These are phyloP conservation scores for Citrus australasica DNA, from an alignment of 345 rosid genomes.

Conservation along the genomic window DNA sequence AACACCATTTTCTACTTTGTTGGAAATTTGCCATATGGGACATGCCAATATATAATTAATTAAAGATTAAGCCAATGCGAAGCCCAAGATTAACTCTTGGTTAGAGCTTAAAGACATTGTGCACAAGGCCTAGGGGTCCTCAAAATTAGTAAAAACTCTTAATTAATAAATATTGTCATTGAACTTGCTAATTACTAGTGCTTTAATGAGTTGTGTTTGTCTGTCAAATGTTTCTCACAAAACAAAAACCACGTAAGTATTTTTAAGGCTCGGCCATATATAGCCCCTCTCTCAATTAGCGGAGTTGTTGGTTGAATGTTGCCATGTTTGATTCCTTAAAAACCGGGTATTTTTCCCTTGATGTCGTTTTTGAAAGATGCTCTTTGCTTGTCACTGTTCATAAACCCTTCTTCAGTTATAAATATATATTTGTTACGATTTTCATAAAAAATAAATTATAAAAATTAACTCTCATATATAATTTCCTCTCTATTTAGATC, in stretches of 20 bases:
- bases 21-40: background rate
- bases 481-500: background rate
- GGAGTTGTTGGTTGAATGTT: slow-evolving; percentile 59
- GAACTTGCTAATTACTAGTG: slow-evolving; percentile 19
- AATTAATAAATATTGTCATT: slow-evolving; percentile 8
- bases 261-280: slow-evolving; percentile 7
- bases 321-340: slow-evolving; percentile 56
- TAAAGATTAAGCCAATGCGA: background rate
- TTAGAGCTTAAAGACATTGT: slow-evolving; percentile 21
- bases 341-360: slow-evolving; percentile 40
- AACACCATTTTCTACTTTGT: background rate
- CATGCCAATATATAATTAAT: background rate
- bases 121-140: slow-evolving; percentile 18
- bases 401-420: background rate
- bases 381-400: background rate
- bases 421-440: background rate
- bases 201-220: slow-evolving; percentile 50
- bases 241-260: slow-evolving; percentile 11
- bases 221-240: slow-evolving; percentile 20
- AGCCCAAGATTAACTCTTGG: slow-evolving; percentile 23
- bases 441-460: too few relatives aligned
- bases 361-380: slow-evolving; percentile 12
- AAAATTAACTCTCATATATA: background rate
- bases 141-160: slow-evolving; percentile 24
- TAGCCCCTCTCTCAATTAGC: slow-evolving; percentile 23